Evolutionary conservation across 140 eudicot species (phyloP).

Genomic region (Senecio squalidus): DNA sequence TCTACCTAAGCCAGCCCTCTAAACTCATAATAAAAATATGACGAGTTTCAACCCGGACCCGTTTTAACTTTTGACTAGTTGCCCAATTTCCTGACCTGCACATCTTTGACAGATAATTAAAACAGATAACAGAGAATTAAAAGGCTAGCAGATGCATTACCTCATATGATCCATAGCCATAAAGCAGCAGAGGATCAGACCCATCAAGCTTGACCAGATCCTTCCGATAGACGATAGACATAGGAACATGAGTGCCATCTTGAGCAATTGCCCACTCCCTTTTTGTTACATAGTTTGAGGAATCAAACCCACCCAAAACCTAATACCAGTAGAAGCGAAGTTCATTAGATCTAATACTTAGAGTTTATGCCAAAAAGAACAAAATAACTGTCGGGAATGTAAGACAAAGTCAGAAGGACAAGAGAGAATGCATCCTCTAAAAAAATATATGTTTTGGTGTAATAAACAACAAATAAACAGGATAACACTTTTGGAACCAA

Average conservation of each 20-base stretch:
- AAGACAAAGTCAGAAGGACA: too few relatives aligned
- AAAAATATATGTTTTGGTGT: too few relatives aligned
- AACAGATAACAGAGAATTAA: background rate
- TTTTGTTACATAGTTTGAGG: slow-evolving; percentile 73
- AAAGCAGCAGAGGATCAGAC: slow-evolving; percentile 73
- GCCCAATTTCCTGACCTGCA: too few relatives aligned
- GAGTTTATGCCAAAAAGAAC: background rate
- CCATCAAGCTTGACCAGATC: slow-evolving; percentile 91
- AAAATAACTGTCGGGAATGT: too few relatives aligned
- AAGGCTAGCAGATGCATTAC: slow-evolving; percentile 33
- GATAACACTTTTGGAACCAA: too few relatives aligned
- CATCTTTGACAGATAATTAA: background rate
- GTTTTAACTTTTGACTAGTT: too few relatives aligned
- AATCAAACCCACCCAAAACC: slow-evolving; percentile 94
- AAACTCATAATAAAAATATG: too few relatives aligned
- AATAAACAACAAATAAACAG: background rate
- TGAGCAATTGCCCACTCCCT: slow-evolving; percentile 88
- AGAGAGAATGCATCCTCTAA: too few relatives aligned
- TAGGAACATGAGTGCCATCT: slow-evolving; percentile 87
- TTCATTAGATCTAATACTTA: slow-evolving; percentile 10
- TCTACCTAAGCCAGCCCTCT: too few relatives aligned
- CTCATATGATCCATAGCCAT: slow-evolving; percentile 99
- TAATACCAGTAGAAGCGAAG: slow-evolving; percentile 24
- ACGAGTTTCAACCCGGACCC: too few relatives aligned
- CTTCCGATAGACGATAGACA: slow-evolving; percentile 69